A percentile compares a stretch with the other conserved stretches of the same genome.
These are phyloP conservation scores for Cryphonectria naterciae DNA, from an alignment of 2,329 filamentous ascomycete species.

Conservation along the genomic window DNA sequence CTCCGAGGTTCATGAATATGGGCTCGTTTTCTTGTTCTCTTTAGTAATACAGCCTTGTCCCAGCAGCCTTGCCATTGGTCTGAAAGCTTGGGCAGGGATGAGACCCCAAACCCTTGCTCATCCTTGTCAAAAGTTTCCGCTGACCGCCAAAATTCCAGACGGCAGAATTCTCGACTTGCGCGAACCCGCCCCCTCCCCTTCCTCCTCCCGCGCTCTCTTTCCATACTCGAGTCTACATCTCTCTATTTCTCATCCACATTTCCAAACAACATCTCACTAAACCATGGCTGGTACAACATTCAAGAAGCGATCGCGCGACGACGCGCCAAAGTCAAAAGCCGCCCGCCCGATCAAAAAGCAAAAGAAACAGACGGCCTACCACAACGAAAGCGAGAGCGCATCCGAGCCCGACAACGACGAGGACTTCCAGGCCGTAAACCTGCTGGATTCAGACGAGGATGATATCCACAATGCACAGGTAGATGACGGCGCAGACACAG, in stretches of 20 bases:
- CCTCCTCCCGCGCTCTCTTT: not conserved
- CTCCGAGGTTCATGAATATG: not conserved
- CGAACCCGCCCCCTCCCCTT: not conserved
- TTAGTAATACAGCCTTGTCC: not conserved
- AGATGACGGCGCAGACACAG: constrained; percentile 49
- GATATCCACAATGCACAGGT: constrained; percentile 57
- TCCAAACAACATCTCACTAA: not conserved
- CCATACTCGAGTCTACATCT: not conserved
- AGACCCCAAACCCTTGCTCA: constrained; percentile 1
- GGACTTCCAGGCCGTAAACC: constrained; percentile 55
- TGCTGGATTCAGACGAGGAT: constrained; percentile 61
- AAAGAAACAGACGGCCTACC: constrained; percentile 50
- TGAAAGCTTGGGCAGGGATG: not conserved
- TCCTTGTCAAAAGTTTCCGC: not conserved
- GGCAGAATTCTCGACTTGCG: constrained; percentile 14
- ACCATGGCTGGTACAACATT: constrained; percentile 37
- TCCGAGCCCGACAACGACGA: constrained; percentile 38
- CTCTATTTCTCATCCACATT: not conserved
- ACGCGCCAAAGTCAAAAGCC: constrained; percentile 38
- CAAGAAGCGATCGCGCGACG: constrained; percentile 41
- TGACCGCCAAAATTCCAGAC: constrained; percentile 15
- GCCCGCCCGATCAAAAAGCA: constrained; percentile 55
- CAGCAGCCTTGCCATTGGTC: constrained; percentile 2
- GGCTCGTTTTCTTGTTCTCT: not conserved
- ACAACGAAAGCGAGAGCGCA: constrained; percentile 54